Evolutionary conservation across 2,329 filamentous ascomycete genomes (phyloP), one percentile per base, ranked within the genome.

Genomic region (Xenoacremonium recifei): DNA sequence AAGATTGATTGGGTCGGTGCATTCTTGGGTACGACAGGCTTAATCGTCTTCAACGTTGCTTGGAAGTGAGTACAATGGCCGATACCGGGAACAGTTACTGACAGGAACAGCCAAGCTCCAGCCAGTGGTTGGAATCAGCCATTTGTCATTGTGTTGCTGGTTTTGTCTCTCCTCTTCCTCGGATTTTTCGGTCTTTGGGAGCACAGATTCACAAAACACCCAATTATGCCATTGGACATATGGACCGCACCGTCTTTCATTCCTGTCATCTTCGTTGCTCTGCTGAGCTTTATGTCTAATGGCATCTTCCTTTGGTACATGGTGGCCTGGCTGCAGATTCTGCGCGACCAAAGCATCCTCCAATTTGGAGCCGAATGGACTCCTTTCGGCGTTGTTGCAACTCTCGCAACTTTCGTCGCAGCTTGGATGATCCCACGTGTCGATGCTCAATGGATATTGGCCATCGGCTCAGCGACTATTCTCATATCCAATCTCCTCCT

Each of bases 251-350:
- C 71, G 1, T 70, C 69, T 0, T 73, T 76, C 47, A 51, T 58
- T 0, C 57, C 65, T 0, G 47, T 76, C 3, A 61, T 75, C 3
- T 52, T 71, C 3, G 69, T 71, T 9, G 65, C 71, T 2, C 54
- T 74, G 2, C 50, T 75, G 6, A 66, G 61, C 21, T 76, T 71
- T 54, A 76, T 76, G 72, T 61, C 67, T 1, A 60, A 72, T 12
- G 71, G 72, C 0, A 73, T 70, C n/a, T 54, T 65, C 0, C 54
- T 74, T 6, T 78, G 71, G 70, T 78, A 77, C 55, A 64, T 69
- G 35, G 54, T 69, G 1, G 55, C 68, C 4, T 76, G 70, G 70
- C 55, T 70, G 21, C 65, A 72, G 42, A 27, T 67, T 9, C 53
- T 76, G 4, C 67, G 72, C 11, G 51, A 65, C n/a, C 61, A 61